These are phyloP conservation scores for Citrus hindsii DNA, from an alignment of 345 rosid genomes.

Conservation along the genomic window DNA sequence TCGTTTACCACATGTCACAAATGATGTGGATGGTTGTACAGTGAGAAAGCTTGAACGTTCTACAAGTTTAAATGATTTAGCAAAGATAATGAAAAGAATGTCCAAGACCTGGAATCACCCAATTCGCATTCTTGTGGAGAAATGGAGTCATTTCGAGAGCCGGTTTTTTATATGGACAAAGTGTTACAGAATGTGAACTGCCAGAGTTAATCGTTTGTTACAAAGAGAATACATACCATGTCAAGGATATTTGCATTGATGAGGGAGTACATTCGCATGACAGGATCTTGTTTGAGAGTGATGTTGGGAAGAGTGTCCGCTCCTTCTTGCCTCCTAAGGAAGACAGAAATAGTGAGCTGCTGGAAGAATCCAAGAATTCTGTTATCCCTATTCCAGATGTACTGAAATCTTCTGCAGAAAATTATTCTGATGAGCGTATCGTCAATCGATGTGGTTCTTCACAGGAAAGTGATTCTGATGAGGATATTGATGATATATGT, in stretches of 20 bases:
- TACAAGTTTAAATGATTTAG: slow-evolving; percentile 13
- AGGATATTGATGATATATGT: slow-evolving; percentile 5
- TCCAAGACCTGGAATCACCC: slow-evolving; percentile 15
- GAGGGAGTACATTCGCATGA: slow-evolving; percentile 60
- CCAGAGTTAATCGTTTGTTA: slow-evolving; percentile 74
- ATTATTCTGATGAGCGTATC: slow-evolving; percentile 11
- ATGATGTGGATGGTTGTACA: slow-evolving; percentile 23
- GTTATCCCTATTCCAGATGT: slow-evolving; percentile 8
- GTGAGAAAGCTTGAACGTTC: slow-evolving; percentile 21
- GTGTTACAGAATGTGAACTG: slow-evolving; percentile 42
- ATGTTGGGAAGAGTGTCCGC: slow-evolving; percentile 20
- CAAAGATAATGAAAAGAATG: slow-evolving; percentile 20
- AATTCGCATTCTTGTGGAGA: slow-evolving; percentile 18
- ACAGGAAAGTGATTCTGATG: slow-evolving; percentile 16
- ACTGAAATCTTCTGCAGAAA: slow-evolving; percentile 24
- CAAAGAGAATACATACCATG: slow-evolving; percentile 50
- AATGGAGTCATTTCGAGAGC: slow-evolving; percentile 24
- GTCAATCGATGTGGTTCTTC: slow-evolving; percentile 9
- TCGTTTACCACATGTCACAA: slow-evolving; percentile 10
- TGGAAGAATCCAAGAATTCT: slow-evolving; percentile 11
- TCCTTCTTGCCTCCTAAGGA: slow-evolving; percentile 22
- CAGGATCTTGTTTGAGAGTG: slow-evolving; percentile 46
- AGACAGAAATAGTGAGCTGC: slow-evolving; percentile 10
- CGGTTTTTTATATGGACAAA: slow-evolving; percentile 55
- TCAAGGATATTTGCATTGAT: slow-evolving; percentile 78